phyloP scores from a whole-genome alignment of 805 yeast species.

The Monosporozyma aquatica region DNA sequence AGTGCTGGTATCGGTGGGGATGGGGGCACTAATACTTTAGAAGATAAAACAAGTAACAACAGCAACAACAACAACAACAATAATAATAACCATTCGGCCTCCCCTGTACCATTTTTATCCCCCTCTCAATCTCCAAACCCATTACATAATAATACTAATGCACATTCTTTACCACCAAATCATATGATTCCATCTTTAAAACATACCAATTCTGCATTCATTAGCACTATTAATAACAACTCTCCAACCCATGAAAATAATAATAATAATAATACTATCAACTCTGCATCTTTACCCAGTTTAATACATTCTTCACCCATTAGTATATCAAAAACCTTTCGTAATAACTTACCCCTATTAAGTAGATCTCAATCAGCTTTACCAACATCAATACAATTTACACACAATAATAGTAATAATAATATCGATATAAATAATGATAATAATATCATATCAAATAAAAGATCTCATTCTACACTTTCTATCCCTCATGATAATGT shows the following conservation, averaged over 20 bases:
- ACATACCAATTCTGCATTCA: neutral
- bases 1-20: too few relatives aligned
- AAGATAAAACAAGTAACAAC: too few relatives aligned
- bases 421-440: neutral
- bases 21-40: too few relatives aligned
- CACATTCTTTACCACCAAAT: neutral
- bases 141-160: neutral
- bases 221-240: neutral
- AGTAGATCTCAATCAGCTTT: constrained; percentile 6
- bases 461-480: neutral
- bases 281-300: constrained; percentile 3
- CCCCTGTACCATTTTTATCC: neutral
- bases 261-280: constrained; percentile 4
- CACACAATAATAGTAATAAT: neutral
- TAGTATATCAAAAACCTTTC: constrained; percentile 3
- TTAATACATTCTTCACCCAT: constrained; percentile 1
- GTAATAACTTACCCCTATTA: constrained; percentile 5
- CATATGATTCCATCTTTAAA: neutral
- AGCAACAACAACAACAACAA: too few relatives aligned
- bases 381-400: constrained; percentile 1
- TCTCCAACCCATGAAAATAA: too few relatives aligned
- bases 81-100: neutral
- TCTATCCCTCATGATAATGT: neutral
- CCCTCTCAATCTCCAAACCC: neutral
- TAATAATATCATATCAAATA: neutral